phyloP scores from a whole-genome alignment of 495 filamentous ascomycete genomes.

The Penicillium steckii region DNA sequence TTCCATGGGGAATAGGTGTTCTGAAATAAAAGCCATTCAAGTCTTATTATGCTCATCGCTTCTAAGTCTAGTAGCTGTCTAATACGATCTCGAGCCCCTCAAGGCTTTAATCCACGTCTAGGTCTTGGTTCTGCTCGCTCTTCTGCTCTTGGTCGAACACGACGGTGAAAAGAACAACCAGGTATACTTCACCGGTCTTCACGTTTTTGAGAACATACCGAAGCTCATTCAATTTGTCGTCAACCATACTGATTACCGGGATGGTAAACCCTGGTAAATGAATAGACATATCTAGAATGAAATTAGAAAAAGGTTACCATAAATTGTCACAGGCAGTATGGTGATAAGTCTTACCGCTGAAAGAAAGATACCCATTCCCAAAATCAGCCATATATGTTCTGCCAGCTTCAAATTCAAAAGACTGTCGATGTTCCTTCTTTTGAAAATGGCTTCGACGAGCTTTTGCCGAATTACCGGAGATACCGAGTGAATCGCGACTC shows the following conservation, averaged over 20 bases:
- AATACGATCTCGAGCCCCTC: not conserved
- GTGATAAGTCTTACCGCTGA: slow-evolving; percentile 53
- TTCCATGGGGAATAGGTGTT: slow-evolving; percentile 3
- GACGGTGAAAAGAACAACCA: slow-evolving; percentile 77
- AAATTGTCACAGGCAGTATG: not conserved
- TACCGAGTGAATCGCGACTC: slow-evolving; percentile 42
- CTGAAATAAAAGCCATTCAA: slow-evolving; percentile 1
- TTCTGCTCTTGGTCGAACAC: slow-evolving; percentile 28
- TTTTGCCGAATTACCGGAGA: slow-evolving; percentile 51
- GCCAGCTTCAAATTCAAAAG: slow-evolving; percentile 57
- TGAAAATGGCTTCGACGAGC: slow-evolving; percentile 66
- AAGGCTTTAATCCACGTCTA: not conserved
- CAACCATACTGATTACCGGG: slow-evolving; percentile 76
- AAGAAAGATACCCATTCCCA: slow-evolving; percentile 89
- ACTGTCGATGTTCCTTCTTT: slow-evolving; percentile 40
- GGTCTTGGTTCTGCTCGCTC: not conserved
- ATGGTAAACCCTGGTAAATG: slow-evolving; percentile 76
- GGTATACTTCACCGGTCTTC: slow-evolving; percentile 64
- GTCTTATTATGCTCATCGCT: not conserved
- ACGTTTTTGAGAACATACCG: slow-evolving; percentile 87
- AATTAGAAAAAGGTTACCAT: not conserved
- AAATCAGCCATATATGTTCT: slow-evolving; percentile 77
- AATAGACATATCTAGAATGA: slow-evolving; percentile 64
- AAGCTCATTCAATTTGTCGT: slow-evolving; percentile 72
- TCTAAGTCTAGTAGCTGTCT: not conserved